Conservation (phyloP, 352 stramenopile species). For the Phytophthora quininea region DNA sequence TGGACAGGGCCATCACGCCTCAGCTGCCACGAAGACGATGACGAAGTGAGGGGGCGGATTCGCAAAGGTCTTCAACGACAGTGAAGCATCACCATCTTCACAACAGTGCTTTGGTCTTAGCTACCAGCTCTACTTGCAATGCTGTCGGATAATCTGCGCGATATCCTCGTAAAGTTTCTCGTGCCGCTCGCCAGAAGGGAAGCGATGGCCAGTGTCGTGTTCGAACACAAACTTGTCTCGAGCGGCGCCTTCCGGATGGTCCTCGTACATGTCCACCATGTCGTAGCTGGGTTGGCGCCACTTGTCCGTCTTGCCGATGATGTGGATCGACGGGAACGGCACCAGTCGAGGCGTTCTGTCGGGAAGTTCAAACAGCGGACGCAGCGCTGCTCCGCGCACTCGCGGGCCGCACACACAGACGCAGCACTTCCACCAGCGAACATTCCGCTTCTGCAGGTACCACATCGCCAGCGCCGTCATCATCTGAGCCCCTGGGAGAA, state of each 20-base stretch:
- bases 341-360: conserved; percentile 38
- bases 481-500: conserved; percentile 72
- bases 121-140: conserved; percentile 23
- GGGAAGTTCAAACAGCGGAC: conserved; percentile 44
- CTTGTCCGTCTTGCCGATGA: conserved; percentile 63
- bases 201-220: conserved; percentile 49
- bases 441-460: conserved; percentile 37
- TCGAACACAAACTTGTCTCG: conserved; percentile 46
- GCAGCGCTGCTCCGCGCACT: conserved; percentile 31
- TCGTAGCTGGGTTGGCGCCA: conserved; percentile 47
- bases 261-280: conserved; percentile 49
- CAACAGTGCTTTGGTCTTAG: not conserved
- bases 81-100: not conserved
- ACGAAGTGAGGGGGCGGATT: not conserved
- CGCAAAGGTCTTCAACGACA: not conserved
- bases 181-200: conserved; percentile 41
- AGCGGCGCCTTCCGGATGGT: conserved; percentile 19
- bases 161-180: conserved; percentile 38
- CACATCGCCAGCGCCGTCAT: conserved; percentile 55
- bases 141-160: conserved; percentile 30
- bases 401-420: conserved; percentile 47
- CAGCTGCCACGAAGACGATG: not conserved
- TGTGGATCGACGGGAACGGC: conserved; percentile 67
- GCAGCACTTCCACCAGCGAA: conserved; percentile 53
- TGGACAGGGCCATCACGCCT: not conserved